phyloP scores from a whole-genome alignment of 768 basidiomycete genomes.

The Austroboletus festivus region DNA sequence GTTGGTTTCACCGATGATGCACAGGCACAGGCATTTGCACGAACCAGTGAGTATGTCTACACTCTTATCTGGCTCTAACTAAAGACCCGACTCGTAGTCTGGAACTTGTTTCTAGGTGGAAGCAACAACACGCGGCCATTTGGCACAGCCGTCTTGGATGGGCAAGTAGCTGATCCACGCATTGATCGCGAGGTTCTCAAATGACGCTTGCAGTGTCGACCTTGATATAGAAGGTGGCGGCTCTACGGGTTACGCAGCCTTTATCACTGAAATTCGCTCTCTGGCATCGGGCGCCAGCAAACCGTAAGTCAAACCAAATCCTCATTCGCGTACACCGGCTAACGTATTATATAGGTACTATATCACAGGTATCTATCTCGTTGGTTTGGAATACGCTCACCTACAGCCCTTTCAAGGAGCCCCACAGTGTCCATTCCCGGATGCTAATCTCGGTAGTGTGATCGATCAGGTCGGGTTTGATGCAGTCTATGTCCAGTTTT shows the following conservation, averaged over 20 bases:
- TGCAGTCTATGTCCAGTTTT: constrained; percentile 73
- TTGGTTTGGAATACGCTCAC: background rate
- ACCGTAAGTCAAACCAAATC: constrained; percentile 7
- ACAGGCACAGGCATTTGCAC: constrained; percentile 35
- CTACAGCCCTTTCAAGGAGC: constrained; percentile 15
- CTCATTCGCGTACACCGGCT: background rate
- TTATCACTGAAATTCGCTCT: constrained; percentile 31
- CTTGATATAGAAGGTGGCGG: constrained; percentile 74
- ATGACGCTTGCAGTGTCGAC: constrained; percentile 46
- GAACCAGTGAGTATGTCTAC: constrained; percentile 15
- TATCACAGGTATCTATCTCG: constrained; percentile 41
- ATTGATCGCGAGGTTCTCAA: background rate
- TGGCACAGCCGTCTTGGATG: constrained; percentile 44
- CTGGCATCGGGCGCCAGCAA: constrained; percentile 25
- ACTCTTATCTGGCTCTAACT: constrained; percentile 7
- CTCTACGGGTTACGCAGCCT: constrained; percentile 46
- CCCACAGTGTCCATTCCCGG: constrained; percentile 63
- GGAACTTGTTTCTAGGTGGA: constrained; percentile 49
- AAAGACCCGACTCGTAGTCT: constrained; percentile 26
- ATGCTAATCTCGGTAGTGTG: constrained; percentile 55
- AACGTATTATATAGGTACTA: constrained; percentile 46
- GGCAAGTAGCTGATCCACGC: constrained; percentile 31
- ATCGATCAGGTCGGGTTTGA: constrained; percentile 64
- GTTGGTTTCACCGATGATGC: constrained; percentile 38
- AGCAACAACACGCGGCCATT: constrained; percentile 42